Evolutionary conservation across 2,329 filamentous ascomycete genomes (phyloP).

Genomic region (Massarina eburnea): DNA sequence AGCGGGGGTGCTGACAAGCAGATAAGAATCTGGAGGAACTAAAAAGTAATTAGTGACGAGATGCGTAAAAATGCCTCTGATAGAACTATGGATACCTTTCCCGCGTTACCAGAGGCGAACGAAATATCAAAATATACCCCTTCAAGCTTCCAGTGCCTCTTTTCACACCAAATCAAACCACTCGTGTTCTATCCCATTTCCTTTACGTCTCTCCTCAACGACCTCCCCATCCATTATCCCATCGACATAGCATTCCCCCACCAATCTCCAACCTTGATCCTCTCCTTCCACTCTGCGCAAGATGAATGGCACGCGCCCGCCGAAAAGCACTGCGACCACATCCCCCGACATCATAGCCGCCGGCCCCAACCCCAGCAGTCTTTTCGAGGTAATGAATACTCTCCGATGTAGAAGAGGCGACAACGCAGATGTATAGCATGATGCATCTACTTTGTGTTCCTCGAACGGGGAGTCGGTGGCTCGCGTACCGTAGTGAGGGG

Average conservation of each 20-base stretch:
- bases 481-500: too few species aligned
- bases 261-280: slow-evolving; percentile 3
- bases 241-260: slow-evolving; percentile 10
- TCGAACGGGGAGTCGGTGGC: not conserved
- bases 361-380: slow-evolving; percentile 6
- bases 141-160: too few species aligned
- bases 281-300: not conserved
- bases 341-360: slow-evolving; percentile 9
- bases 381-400: slow-evolving; percentile 4
- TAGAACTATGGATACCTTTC: not conserved
- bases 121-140: too few species aligned
- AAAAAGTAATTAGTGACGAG: slow-evolving; percentile 7
- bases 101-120: not conserved
- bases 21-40: slow-evolving; percentile 67
- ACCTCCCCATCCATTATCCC: slow-evolving; percentile 7
- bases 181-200: slow-evolving; percentile 3
- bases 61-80: not conserved
- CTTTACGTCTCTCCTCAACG: slow-evolving; percentile 1
- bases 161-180: slow-evolving; percentile 10
- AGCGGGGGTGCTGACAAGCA: slow-evolving; percentile 92
- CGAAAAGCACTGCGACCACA: slow-evolving; percentile 7
- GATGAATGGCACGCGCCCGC: slow-evolving; percentile 6
- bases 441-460: slow-evolving; percentile 2
- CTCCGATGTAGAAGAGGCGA: slow-evolving; percentile 7
- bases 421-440: slow-evolving; percentile 5